Percentiles rank a stretch among this genome's conserved stretches.
These are phyloP conservation scores for Daldinia grandis DNA, from an alignment of 495 filamentous ascomycete genomes.

Conservation along the genomic window DNA sequence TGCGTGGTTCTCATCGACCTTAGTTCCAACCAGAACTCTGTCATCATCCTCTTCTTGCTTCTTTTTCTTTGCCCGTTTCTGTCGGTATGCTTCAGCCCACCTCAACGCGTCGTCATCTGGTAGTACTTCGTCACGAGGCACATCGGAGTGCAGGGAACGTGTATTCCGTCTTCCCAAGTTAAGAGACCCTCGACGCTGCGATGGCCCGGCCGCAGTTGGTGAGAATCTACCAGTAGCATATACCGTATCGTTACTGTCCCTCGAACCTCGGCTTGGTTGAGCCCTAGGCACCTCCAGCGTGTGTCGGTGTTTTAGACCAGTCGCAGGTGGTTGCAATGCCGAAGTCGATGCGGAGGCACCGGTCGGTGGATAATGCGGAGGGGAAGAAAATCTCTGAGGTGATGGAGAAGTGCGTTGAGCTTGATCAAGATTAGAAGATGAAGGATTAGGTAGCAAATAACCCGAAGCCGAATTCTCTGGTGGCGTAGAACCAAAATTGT, in stretches of 20 bases:
- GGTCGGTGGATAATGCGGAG: slow-evolving; percentile 66
- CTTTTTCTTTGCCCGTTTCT: slow-evolving; percentile 85
- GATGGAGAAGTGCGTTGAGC: slow-evolving; percentile 47
- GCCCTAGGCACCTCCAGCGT: slow-evolving; percentile 85
- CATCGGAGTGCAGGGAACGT: slow-evolving; percentile 83
- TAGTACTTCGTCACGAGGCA: slow-evolving; percentile 80
- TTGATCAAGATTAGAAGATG: slow-evolving; percentile 54
- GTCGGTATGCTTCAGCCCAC: slow-evolving; percentile 91
- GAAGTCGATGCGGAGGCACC: slow-evolving; percentile 52
- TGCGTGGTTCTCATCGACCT: slow-evolving; percentile 95
- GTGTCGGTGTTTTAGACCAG: slow-evolving; percentile 79
- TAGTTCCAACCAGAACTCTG: slow-evolving; percentile 92
- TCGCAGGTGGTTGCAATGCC: slow-evolving; percentile 51
- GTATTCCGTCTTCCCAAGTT: slow-evolving; percentile 82
- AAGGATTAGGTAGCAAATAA: slow-evolving; percentile 37
- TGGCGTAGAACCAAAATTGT: slow-evolving; percentile 19
- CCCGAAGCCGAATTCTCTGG: slow-evolving; percentile 23
- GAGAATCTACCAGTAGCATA: slow-evolving; percentile 83
- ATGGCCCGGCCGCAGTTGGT: slow-evolving; percentile 63
- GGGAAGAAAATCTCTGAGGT: slow-evolving; percentile 78
- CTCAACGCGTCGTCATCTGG: slow-evolving; percentile 90
- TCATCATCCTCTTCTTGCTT: slow-evolving; percentile 92
- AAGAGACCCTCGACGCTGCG: slow-evolving; percentile 79
- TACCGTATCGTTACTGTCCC: slow-evolving; percentile 69
- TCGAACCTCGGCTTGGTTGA: slow-evolving; percentile 57